phyloP scores from a whole-genome alignment of 1,284 basidiomycete genomes.

The Ceratobasidium papillatum region DNA sequence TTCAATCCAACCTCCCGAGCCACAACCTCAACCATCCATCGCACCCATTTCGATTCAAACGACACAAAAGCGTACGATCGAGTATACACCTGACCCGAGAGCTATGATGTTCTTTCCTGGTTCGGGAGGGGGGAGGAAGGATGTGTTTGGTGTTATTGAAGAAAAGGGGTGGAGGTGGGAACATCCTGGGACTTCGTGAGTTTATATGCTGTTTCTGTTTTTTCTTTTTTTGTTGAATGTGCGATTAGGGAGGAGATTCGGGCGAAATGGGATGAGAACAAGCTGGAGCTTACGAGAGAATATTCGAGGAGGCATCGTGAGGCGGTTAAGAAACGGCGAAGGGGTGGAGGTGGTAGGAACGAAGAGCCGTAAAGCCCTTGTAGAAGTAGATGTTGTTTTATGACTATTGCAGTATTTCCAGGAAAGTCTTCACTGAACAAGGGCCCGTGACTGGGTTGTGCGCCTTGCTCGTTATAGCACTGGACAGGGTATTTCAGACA shows the following conservation, averaged over 20 bases:
- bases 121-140: constrained; percentile 38
- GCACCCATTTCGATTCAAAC: neutral
- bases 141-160: constrained; percentile 41
- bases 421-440: too few relatives aligned
- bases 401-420: neutral
- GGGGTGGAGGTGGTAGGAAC: constrained; percentile 33
- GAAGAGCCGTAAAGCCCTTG: constrained; percentile 20
- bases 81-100: constrained; percentile 30
- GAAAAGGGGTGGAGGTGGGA: constrained; percentile 39
- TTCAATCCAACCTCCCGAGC: constrained; percentile 33
- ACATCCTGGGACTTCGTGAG: constrained; percentile 46
- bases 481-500: too few relatives aligned
- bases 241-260: constrained; percentile 44
- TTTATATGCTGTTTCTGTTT: neutral
- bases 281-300: constrained; percentile 45
- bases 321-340: constrained; percentile 42
- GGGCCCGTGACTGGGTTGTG: too few relatives aligned
- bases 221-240: neutral
- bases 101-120: constrained; percentile 18
- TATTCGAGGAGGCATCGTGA: constrained; percentile 45
- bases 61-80: constrained; percentile 6
- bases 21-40: constrained; percentile 13
- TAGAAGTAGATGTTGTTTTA: neutral
- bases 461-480: too few relatives aligned
- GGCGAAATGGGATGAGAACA: constrained; percentile 43